Evolutionary conservation across 306 rosid species (phyloP).

Genomic region (Trichosanthes truncata): DNA sequence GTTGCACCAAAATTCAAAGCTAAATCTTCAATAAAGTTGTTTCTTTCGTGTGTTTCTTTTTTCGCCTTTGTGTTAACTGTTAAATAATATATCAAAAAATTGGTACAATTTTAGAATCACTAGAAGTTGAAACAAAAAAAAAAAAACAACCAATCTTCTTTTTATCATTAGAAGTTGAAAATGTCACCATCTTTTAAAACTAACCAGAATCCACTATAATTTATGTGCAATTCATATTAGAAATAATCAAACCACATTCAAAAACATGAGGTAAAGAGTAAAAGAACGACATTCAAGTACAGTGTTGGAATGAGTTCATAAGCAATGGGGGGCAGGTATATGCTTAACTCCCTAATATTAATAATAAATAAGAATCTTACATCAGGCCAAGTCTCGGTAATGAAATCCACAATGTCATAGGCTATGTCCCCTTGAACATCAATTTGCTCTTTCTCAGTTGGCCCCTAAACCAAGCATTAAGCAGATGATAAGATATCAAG

Average conservation of each 20-base stretch:
- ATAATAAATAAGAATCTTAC: conserved; percentile 38
- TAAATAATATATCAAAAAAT: neutral
- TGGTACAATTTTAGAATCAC: neutral
- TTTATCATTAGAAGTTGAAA: neutral
- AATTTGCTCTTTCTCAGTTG: conserved; percentile 97
- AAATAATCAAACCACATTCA: neutral
- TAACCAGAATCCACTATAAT: neutral
- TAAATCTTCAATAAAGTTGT: neutral
- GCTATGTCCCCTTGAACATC: conserved; percentile 98
- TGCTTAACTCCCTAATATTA: neutral
- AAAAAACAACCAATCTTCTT: neutral
- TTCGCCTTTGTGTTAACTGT: neutral
- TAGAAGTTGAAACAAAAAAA: neutral
- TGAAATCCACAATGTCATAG: conserved; percentile 85
- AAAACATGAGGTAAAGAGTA: neutral
- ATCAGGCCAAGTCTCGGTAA: conserved; percentile 89
- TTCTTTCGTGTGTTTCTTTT: neutral
- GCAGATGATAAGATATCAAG: conserved; percentile 14
- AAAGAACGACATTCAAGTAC: neutral
- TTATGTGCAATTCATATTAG: neutral
- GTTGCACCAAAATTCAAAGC: neutral
- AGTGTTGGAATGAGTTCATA: neutral
- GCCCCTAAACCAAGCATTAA: conserved; percentile 60
- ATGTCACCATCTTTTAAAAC: neutral
- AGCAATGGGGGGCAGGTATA: neutral